These are phyloP conservation scores for Steccherinum ochraceum DNA, from an alignment of 768 basidiomycete genomes.

Conservation along the genomic window DNA sequence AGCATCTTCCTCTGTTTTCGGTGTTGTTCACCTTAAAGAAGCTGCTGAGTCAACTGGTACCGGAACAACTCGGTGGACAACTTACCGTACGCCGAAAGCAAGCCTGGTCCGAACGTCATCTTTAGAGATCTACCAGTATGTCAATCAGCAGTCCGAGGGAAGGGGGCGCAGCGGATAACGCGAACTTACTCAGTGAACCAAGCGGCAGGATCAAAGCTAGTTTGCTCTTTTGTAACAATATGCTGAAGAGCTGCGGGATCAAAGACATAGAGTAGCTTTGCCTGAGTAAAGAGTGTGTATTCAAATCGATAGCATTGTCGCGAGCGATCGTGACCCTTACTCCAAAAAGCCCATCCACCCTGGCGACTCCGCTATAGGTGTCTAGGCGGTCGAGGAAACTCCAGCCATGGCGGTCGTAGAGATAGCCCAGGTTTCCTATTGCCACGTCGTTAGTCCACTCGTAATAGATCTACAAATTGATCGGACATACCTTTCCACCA, in stretches of 20 bases:
- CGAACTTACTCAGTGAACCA: conserved; percentile 14
- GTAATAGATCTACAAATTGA: too few relatives aligned
- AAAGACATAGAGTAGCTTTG: conserved; percentile 31
- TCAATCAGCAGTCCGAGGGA: too few relatives aligned
- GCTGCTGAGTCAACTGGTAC: too few relatives aligned
- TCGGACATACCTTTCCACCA: too few relatives aligned
- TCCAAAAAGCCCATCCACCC: conserved; percentile 13
- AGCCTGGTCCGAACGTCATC: conserved; percentile 2
- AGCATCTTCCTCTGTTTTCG: not conserved
- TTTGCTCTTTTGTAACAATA: conserved; percentile 35
- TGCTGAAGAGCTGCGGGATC: conserved; percentile 42
- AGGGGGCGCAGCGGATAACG: not conserved
- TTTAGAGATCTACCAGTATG: not conserved
- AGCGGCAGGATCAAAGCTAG: conserved; percentile 6
- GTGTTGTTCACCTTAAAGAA: not conserved
- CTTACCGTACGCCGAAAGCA: not conserved
- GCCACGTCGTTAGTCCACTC: too few relatives aligned
- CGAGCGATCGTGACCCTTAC: conserved; percentile 9
- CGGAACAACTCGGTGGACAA: not conserved
- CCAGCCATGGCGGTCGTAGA: conserved; percentile 11
- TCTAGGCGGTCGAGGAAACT: conserved; percentile 13
- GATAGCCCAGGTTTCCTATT: conserved; percentile 1
- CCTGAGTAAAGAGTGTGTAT: too few relatives aligned
- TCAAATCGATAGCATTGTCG: too few relatives aligned
- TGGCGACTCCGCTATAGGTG: conserved; percentile 13